Evolutionary conservation across 805 yeast species (phyloP).

Genomic region (Brettanomyces custersianus): DNA sequence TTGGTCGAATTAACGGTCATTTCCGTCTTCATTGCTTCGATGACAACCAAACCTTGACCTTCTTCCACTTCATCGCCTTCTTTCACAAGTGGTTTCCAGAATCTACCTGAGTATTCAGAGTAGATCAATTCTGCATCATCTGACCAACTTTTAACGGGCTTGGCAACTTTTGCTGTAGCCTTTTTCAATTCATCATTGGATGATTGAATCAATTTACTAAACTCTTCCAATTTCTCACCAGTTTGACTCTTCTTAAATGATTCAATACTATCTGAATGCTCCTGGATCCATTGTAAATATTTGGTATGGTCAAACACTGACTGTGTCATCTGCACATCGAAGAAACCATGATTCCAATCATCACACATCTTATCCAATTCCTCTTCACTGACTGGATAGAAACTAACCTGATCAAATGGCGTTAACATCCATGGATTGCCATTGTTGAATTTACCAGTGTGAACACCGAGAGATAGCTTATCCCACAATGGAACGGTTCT

Average conservation of each 20-base stretch:
- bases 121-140: conserved; percentile 80
- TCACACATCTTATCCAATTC: conserved; percentile 67
- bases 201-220: conserved; percentile 72
- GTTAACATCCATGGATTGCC: conserved; percentile 80
- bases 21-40: conserved; percentile 98
- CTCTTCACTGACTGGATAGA: conserved; percentile 82
- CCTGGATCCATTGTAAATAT: conserved; percentile 72
- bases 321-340: conserved; percentile 64
- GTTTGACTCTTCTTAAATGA: conserved; percentile 57
- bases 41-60: conserved; percentile 78
- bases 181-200: conserved; percentile 66
- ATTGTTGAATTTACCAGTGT: conserved; percentile 34
- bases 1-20: conserved; percentile 75
- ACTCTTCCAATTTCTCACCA: conserved; percentile 79
- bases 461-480: conserved; percentile 69
- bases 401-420: conserved; percentile 92
- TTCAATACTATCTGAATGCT: conserved; percentile 63
- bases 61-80: conserved; percentile 67
- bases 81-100: conserved; percentile 84
- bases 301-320: conserved; percentile 74
- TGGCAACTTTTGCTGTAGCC: conserved; percentile 34
- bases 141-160: conserved; percentile 47
- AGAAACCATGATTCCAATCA: conserved; percentile 74
- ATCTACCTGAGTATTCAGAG: conserved; percentile 94
- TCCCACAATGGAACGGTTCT: conserved; percentile 98